A percentile compares a stretch with the other conserved stretches of the same genome.
These are phyloP conservation scores for Harringtonia aguacate DNA, from an alignment of 2,329 filamentous ascomycete genomes.

Conservation along the genomic window DNA sequence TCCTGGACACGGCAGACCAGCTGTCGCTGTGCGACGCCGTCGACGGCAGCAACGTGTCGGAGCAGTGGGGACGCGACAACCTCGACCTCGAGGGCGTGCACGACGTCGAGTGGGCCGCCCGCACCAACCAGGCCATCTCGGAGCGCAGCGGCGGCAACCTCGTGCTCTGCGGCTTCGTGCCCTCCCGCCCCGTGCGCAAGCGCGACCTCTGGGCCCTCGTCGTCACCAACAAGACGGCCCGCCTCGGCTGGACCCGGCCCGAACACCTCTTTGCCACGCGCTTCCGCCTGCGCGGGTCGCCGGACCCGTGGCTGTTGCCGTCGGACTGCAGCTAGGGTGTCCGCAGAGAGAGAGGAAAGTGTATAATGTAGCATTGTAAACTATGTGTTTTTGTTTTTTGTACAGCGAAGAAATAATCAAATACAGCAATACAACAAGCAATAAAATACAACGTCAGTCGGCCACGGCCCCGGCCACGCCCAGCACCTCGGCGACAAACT, in stretches of 20 bases:
- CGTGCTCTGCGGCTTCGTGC: neutral
- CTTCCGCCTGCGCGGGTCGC: neutral
- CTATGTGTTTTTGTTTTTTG: too few relatives aligned
- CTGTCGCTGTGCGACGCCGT: neutral
- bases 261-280: neutral
- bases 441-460: too few relatives aligned
- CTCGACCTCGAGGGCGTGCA: neutral
- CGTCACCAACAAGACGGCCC: neutral
- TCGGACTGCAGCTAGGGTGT: too few relatives aligned
- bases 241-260: neutral
- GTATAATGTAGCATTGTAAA: too few relatives aligned
- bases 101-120: neutral
- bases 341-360: too few relatives aligned
- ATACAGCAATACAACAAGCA: too few relatives aligned
- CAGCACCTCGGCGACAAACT: too few relatives aligned
- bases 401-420: too few relatives aligned
- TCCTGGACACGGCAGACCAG: neutral
- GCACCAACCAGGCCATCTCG: conserved; percentile 1
- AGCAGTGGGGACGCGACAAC: neutral
- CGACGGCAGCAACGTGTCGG: neutral
- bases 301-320: neutral
- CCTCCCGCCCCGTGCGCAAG: neutral
- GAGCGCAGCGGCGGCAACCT: neutral
- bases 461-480: too few relatives aligned
- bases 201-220: neutral